Evolutionary conservation across 768 basidiomycete species (phyloP), one percentile per base, ranked within the genome.

Genomic region (Termitomyces titanicus): DNA sequence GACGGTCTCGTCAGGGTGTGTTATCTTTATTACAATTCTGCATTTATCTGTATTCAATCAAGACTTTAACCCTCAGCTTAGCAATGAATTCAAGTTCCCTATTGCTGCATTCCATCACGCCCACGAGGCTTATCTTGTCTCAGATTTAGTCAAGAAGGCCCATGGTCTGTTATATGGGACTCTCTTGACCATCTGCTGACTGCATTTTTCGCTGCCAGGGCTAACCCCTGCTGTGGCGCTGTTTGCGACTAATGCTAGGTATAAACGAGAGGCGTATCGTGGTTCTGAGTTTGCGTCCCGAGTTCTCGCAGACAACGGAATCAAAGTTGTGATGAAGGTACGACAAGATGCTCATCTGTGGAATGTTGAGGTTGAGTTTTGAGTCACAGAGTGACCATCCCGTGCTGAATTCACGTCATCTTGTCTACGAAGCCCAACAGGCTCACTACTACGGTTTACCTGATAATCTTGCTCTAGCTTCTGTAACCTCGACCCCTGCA

Each of bases 371-470:
- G 15, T 44, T 18, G 31, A 44, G 27, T 44, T 47, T n/a, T n/a
- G n/a, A n/a, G 9, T 17, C 1, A 11, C 27, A 89, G 87, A 86
- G 85, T 46, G 85, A 88, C 61, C 86, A 88, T 59, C 81, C 85
- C 2, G 78, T 70, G 2, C 63, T 85, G 51, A 81, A 92, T 58
- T 86, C 86, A 5, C 82, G 92, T 3, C 87, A 87, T 70, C 78
- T 95, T 5, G 65, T 92, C 24, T 89, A 84, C 58, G 92, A 95
- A 68, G 91, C 92, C 5, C 89, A 91, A 64, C 89, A 90, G 68
- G 89, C 88, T 1, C 83, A 88, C 63, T 88, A 85, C 66, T 92
- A 88, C 62, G 91, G 92, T 6, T 75, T 95, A 17, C 81, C 85
- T 27, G 74, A 75, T 5, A 82, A 85, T 46, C 71, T 83, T 9